phyloP scores from a whole-genome alignment of 306 rosid genomes.

The Gleditsia sinensis region DNA sequence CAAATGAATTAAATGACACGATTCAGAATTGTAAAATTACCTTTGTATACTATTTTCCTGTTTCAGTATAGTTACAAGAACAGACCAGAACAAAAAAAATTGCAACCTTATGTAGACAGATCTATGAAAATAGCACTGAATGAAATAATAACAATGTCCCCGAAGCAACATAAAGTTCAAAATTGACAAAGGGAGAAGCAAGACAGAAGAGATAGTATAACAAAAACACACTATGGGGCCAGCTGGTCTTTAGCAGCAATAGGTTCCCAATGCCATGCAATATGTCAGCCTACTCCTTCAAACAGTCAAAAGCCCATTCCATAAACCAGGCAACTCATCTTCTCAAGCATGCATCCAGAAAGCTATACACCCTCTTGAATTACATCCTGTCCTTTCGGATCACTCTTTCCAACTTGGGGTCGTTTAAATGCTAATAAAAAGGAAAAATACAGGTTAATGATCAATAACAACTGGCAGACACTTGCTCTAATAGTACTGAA shows the following conservation, averaged over 20 bases:
- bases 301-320: not conserved
- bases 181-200: not conserved
- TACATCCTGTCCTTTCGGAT: conserved; percentile 13
- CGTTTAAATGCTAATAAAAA: conserved; percentile 33
- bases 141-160: not conserved
- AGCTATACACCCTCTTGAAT: conserved; percentile 1
- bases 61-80: no score
- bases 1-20: no score
- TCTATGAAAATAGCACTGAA: no score
- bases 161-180: not conserved
- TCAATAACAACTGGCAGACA: not conserved
- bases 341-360: not conserved
- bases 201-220: no score
- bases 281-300: not conserved
- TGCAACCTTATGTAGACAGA: no score
- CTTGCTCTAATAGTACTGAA: not conserved
- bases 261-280: no score
- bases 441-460: not conserved
- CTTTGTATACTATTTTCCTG: no score
- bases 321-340: not conserved
- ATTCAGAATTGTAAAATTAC: no score
- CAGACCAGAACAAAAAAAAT: no score
- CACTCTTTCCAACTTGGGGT: conserved; percentile 16
- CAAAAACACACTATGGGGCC: no score
- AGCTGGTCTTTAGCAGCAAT: no score